Conservation (phyloP, 495 filamentous ascomycete species). For the Daldinia vernicosa region DNA sequence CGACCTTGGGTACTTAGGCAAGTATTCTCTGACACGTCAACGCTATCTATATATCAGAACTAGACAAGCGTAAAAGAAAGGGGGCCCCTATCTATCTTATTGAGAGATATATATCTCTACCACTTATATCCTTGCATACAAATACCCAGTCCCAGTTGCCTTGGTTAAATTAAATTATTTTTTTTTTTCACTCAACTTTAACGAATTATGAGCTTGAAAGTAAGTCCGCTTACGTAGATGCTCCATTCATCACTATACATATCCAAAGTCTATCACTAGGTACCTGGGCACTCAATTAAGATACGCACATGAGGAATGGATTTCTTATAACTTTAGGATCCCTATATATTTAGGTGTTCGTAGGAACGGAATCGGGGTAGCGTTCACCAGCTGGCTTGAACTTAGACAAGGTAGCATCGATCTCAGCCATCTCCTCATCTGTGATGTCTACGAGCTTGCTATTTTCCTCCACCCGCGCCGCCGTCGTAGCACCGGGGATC, state of each 20-base stretch:
- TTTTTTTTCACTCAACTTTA: background rate
- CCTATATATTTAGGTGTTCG: background rate
- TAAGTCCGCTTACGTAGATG: background rate
- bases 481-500: conserved; percentile 78
- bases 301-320: background rate
- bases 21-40: background rate
- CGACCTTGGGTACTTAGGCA: background rate
- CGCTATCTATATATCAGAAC: background rate
- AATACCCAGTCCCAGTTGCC: background rate
- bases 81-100: background rate
- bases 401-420: conserved; percentile 55
- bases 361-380: conserved; percentile 5
- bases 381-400: conserved; percentile 14
- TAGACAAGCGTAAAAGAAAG: background rate
- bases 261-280: too few relatives aligned
- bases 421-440: conserved; percentile 58
- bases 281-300: background rate
- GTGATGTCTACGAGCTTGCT: conserved; percentile 52
- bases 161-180: background rate
- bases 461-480: conserved; percentile 61
- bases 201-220: too few relatives aligned
- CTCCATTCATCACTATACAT: background rate
- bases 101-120: background rate
- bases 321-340: background rate
- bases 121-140: background rate